phyloP scores from a whole-genome alignment of 2,329 filamentous ascomycete species.

The Conoideocrella luteorostrata region DNA sequence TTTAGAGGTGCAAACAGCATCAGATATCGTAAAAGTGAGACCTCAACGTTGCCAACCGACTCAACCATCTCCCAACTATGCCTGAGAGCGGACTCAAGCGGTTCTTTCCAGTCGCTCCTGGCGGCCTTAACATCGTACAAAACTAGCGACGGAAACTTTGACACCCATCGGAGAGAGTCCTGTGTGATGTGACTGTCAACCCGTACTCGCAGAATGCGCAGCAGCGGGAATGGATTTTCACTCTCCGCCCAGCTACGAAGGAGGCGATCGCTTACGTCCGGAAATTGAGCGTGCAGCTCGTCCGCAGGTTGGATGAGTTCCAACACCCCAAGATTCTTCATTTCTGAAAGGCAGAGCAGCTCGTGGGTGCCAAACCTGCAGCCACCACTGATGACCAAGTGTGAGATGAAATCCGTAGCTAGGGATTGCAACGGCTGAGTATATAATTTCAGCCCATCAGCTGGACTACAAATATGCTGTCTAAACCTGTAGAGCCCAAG shows the following conservation, averaged over 20 bases:
- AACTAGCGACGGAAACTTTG: constrained; percentile 36
- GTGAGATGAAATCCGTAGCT: constrained; percentile 32
- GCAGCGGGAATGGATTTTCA: constrained; percentile 35
- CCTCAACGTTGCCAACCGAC: constrained; percentile 18
- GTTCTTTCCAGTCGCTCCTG: constrained; percentile 28
- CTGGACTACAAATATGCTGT: constrained; percentile 32
- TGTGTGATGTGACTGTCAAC: constrained; percentile 32
- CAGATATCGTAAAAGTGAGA: constrained; percentile 28
- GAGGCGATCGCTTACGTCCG: constrained; percentile 37
- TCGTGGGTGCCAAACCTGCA: constrained; percentile 31
- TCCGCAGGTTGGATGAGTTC: constrained; percentile 37
- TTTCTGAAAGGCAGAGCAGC: constrained; percentile 31
- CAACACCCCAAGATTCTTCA: constrained; percentile 42
- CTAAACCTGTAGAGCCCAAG: constrained; percentile 32
- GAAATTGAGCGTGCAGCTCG: constrained; percentile 21
- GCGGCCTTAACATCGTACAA: constrained; percentile 37
- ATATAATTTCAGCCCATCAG: constrained; percentile 28
- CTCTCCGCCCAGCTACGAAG: constrained; percentile 39
- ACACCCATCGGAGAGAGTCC: constrained; percentile 33
- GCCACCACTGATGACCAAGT: constrained; percentile 32
- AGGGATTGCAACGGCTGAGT: constrained; percentile 29
- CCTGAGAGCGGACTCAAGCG: constrained; percentile 16
- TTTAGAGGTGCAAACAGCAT: constrained; percentile 27
- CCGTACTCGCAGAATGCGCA: constrained; percentile 42
- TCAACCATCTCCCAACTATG: constrained; percentile 29